Evolutionary conservation across 2,329 filamentous ascomycete genomes (phyloP).

Genomic region (Nannizzia gypsea): DNA sequence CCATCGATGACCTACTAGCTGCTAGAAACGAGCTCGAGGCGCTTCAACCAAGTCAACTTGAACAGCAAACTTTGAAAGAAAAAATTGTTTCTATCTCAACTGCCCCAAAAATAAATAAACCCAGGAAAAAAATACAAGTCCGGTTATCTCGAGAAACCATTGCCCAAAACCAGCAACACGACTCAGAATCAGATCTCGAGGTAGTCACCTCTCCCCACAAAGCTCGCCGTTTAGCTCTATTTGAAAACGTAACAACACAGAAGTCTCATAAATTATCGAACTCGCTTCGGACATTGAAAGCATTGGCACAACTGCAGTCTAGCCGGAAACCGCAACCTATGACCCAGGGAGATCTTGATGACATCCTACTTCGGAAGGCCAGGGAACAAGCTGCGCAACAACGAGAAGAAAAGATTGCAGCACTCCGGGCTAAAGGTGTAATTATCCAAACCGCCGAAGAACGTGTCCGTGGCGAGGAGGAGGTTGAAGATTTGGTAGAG

Average conservation of each 20-base stretch:
- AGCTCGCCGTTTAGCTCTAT: conserved; percentile 44
- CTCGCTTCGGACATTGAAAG: conserved; percentile 56
- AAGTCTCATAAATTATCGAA: conserved; percentile 37
- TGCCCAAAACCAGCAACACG: conserved; percentile 25
- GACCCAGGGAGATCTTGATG: conserved; percentile 57
- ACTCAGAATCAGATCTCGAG: conserved; percentile 48
- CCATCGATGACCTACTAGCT: not conserved
- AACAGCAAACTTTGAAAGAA: not conserved
- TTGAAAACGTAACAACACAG: conserved; percentile 55
- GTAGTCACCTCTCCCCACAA: conserved; percentile 42
- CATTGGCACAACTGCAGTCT: conserved; percentile 60
- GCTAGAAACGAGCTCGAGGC: not conserved
- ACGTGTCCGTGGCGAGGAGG: conserved; percentile 64
- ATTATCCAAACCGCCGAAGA: conserved; percentile 77
- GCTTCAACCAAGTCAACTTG: not conserved
- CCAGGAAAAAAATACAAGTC: conserved; percentile 26
- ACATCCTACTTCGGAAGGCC: conserved; percentile 56
- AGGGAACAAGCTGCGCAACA: conserved; percentile 69
- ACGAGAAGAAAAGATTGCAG: conserved; percentile 62
- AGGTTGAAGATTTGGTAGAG: conserved; percentile 78
- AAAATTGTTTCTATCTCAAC: conserved; percentile 1
- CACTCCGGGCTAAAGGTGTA: conserved; percentile 67
- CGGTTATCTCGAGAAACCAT: conserved; percentile 30
- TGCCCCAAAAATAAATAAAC: not conserved
- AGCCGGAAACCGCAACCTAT: conserved; percentile 45